Conservation (phyloP, 140 eudicot species). For the Oenanthe javanica region DNA sequence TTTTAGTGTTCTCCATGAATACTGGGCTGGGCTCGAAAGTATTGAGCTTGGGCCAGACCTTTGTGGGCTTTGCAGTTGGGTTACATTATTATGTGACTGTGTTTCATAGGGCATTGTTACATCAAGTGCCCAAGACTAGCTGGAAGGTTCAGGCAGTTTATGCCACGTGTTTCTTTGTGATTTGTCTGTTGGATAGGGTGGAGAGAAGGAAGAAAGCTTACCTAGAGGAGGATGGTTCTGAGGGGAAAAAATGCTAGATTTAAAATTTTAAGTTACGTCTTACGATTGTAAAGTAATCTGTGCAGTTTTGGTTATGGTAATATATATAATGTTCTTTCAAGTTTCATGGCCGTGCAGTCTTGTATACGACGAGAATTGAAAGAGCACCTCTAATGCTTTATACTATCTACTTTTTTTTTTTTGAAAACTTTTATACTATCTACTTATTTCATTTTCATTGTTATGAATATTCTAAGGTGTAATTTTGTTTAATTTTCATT, state of each 20-base stretch:
- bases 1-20: slow-evolving; percentile 68
- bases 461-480: no score
- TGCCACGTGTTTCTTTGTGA: slow-evolving; percentile 81
- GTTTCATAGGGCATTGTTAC: slow-evolving; percentile 74
- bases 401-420: no score
- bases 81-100: slow-evolving; percentile 85
- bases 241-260: slow-evolving; percentile 58
- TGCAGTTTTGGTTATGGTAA: not conserved
- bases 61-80: slow-evolving; percentile 90
- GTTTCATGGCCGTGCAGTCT: no score
- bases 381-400: no score
- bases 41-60: slow-evolving; percentile 70
- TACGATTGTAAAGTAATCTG: not conserved
- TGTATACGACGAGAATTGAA: no score
- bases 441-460: no score
- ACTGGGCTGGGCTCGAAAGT: slow-evolving; percentile 40
- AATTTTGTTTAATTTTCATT: no score
- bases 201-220: slow-evolving; percentile 89
- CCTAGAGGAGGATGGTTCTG: slow-evolving; percentile 74
- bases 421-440: no score
- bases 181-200: slow-evolving; percentile 67
- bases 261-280: no score
- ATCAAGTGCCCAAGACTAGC: slow-evolving; percentile 66
- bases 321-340: no score
- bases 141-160: slow-evolving; percentile 79